These are phyloP conservation scores for Zopfia rhizophila DNA, from an alignment of 2,329 filamentous ascomycete species.

Conservation along the genomic window DNA sequence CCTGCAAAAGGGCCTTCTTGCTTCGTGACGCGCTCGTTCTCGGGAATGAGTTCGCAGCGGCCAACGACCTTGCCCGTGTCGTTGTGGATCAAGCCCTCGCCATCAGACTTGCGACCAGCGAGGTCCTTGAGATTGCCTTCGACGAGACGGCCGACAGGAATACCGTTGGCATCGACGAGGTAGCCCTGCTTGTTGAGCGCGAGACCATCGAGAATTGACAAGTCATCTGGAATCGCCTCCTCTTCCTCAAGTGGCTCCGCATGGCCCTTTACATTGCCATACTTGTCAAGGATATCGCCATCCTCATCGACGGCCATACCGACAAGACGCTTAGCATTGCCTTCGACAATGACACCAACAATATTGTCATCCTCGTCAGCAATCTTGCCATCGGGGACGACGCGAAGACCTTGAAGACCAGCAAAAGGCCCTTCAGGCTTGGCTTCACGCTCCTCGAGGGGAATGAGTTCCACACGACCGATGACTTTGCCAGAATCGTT, in stretches of 20 bases:
- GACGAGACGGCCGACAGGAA: constrained; percentile 66
- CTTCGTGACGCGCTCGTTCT: constrained; percentile 65
- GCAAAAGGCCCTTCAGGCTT: constrained; percentile 63
- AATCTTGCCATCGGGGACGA: constrained; percentile 59
- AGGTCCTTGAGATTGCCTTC: constrained; percentile 67
- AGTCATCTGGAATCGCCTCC: constrained; percentile 57
- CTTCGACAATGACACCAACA: constrained; percentile 65
- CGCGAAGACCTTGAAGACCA: constrained; percentile 60
- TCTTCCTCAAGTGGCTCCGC: constrained; percentile 66
- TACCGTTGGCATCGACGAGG: constrained; percentile 63
- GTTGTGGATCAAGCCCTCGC: constrained; percentile 66
- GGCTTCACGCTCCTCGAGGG: constrained; percentile 69
- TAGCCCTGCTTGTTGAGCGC: constrained; percentile 68
- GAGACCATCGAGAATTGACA: constrained; percentile 65
- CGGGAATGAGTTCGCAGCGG: constrained; percentile 67
- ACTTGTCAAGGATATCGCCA: constrained; percentile 70
- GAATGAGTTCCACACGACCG: constrained; percentile 73
- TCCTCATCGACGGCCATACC: constrained; percentile 70
- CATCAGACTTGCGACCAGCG: constrained; percentile 65
- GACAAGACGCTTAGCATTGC: constrained; percentile 68
- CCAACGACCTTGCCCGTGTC: constrained; percentile 67
- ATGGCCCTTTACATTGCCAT: constrained; percentile 70
- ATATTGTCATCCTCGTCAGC: constrained; percentile 63
- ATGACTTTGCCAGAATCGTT: constrained; percentile 78
- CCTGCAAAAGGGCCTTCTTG: constrained; percentile 76